Evolutionary conservation across 139 green algal species (phyloP).

Genomic region (Chlorokybus atmophyticus): DNA sequence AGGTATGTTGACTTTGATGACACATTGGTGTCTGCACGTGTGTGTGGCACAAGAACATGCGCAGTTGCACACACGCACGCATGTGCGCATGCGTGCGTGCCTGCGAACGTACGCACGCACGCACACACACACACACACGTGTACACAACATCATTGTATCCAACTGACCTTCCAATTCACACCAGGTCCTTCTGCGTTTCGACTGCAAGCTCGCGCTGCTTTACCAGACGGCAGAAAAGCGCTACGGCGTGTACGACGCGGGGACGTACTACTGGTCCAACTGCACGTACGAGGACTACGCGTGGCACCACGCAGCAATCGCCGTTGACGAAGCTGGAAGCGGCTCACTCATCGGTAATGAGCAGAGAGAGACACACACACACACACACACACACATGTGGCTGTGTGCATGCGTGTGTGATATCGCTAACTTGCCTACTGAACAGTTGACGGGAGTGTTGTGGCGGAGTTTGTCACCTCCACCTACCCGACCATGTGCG

Average conservation of each 20-base stretch:
- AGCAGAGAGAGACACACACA: no score
- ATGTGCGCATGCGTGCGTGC: no score
- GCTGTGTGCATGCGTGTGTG: no score
- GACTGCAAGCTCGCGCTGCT: slow-evolving; percentile 14
- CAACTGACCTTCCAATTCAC: no score
- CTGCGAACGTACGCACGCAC: no score
- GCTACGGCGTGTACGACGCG: neutral
- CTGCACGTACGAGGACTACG: slow-evolving; percentile 10
- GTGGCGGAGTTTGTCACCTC: neutral
- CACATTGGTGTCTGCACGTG: slow-evolving; percentile 18
- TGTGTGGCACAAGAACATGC: slow-evolving; percentile 5
- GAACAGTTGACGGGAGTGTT: no score
- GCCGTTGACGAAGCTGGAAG: slow-evolving; percentile 6
- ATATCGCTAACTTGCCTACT: no score
- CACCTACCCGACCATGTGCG: neutral
- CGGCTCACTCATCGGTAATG: neutral
- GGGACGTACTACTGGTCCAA: neutral
- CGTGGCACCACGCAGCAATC: slow-evolving; percentile 16
- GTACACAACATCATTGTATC: no score
- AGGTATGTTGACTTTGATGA: slow-evolving; percentile 14
- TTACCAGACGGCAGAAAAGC: slow-evolving; percentile 1
- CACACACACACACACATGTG: no score
- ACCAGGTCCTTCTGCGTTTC: slow-evolving; percentile 13
- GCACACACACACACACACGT: no score
- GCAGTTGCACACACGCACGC: no score